phyloP scores from a whole-genome alignment of 176 grass and related monocot species.

The Oryza coarctata region DNA sequence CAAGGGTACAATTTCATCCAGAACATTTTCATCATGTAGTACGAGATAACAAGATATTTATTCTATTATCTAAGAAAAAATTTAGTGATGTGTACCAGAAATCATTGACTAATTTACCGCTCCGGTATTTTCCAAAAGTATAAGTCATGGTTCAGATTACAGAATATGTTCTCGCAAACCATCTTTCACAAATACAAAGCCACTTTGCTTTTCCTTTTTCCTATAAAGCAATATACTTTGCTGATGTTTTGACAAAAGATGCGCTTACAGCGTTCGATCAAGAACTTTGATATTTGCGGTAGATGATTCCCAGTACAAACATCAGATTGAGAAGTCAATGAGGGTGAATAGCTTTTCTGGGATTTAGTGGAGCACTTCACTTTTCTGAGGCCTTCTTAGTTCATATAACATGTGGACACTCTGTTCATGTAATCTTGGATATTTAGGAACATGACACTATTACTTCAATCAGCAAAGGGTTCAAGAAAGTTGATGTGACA shows the following conservation, averaged over 20 bases:
- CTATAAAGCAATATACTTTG: slow-evolving; percentile 44
- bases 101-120: slow-evolving; percentile 28
- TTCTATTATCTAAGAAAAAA: neutral
- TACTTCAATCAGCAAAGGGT: slow-evolving; percentile 58
- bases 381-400: slow-evolving; percentile 36
- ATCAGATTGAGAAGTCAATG: slow-evolving; percentile 15
- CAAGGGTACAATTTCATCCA: neutral
- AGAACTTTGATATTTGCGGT: slow-evolving; percentile 29
- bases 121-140: neutral
- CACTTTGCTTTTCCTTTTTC: slow-evolving; percentile 44
- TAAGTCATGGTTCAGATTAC: slow-evolving; percentile 25
- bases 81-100: slow-evolving; percentile 23
- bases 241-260: slow-evolving; percentile 54
- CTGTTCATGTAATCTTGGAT: slow-evolving; percentile 51
- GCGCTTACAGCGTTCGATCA: slow-evolving; percentile 31
- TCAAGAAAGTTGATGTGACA: slow-evolving; percentile 47
- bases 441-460: slow-evolving; percentile 51
- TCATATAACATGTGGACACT: slow-evolving; percentile 44
- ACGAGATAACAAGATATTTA: neutral
- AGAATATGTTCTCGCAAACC: slow-evolving; percentile 52
- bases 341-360: slow-evolving; percentile 16
- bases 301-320: slow-evolving; percentile 32
- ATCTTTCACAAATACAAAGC: slow-evolving; percentile 56
- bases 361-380: slow-evolving; percentile 49
- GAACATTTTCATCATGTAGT: slow-evolving; percentile 4